Base-by-base conservation (phyloP, 768 basidiomycete species). In the Lactarius deliciosus region DNA sequence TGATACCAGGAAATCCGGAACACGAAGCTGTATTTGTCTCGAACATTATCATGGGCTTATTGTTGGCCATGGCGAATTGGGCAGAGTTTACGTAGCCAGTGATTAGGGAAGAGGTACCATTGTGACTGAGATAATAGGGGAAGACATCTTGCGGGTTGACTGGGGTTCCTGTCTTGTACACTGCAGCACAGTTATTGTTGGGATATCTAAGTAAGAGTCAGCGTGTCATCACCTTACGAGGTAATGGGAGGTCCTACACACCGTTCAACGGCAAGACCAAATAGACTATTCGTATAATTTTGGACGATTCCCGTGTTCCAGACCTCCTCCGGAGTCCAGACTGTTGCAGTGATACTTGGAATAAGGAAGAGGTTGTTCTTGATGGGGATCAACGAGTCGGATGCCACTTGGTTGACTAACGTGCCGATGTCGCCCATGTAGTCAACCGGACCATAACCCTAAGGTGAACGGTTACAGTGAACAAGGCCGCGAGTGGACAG, bases 21-120 rank as follows among this genome's bases (percentile, higher is more conserved):
- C 82, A 85, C 57, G 77, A 80, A 3, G 80, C 80, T 0, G 89
- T 80, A 61, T 85, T 86, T 34, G 82, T 85, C 76, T 86, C 86
- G 58, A 85, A 77, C 83, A 87, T 83, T 47, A 83, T 71, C 65
- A 85, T 76, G 11, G 84, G 81, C 66, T 80, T 79, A 34, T 75
- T 73, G 22, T 70, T 64, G 3, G 75, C 74, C 67, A 78, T 75
- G 2, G 81, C 82, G 28, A 77, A 73, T n/a, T 69, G 68, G 1
- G 83, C 78, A 0, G 85, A 81, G 60, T 78, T 77, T 16, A 82
- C 70, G 74, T 91, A 93, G 6, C 78, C 78, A 1, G 68, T 57
- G n/a, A 86, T 80, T 22, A 91, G 77, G 38, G 72, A 71, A 25
- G 79, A 75, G 3, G 83, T 83, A 9, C 83, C 76, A 3, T 80